phyloP scores from a whole-genome alignment of 2,329 filamentous ascomycete genomes.

The Aspergillus ochraceoroseus region DNA sequence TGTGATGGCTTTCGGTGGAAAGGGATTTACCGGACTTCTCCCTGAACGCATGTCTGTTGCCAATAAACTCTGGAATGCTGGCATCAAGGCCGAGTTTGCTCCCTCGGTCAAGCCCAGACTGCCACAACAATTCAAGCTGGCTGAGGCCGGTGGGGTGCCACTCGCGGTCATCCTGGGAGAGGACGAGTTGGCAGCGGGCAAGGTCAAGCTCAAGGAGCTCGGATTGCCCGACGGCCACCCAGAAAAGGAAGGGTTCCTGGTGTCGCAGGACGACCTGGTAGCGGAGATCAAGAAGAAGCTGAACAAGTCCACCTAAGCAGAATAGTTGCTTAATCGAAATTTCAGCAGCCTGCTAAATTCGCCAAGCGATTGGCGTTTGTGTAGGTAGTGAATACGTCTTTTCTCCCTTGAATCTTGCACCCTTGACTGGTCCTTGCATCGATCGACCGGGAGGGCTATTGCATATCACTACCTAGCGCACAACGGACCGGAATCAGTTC shows the following conservation, averaged over 20 bases:
- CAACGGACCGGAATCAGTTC: no score
- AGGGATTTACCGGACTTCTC: slow-evolving; percentile 73
- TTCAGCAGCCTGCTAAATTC: no score
- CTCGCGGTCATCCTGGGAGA: slow-evolving; percentile 87
- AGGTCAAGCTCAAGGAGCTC: slow-evolving; percentile 84
- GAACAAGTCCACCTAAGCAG: slow-evolving; percentile 1
- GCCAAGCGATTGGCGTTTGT: background rate
- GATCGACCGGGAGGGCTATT: background rate
- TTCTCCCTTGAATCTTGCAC: no score
- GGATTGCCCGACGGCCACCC: slow-evolving; percentile 75
- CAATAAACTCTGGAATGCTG: slow-evolving; percentile 73
- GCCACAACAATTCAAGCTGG: slow-evolving; percentile 83
- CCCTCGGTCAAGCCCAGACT: slow-evolving; percentile 90
- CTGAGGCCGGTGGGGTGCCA: slow-evolving; percentile 72
- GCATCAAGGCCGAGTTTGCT: slow-evolving; percentile 84
- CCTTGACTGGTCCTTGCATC: no score
- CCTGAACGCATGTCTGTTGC: slow-evolving; percentile 79
- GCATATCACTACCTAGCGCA: no score
- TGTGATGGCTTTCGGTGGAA: slow-evolving; percentile 91
- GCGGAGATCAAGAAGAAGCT: slow-evolving; percentile 11
- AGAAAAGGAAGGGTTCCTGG: slow-evolving; percentile 80
- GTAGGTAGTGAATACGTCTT: background rate
- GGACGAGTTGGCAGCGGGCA: slow-evolving; percentile 75
- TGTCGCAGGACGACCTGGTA: slow-evolving; percentile 36
- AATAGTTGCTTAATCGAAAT: no score